Evolutionary conservation across 2,329 filamentous ascomycete species (phyloP).

Genomic region (Pezizomycotina sp.): DNA sequence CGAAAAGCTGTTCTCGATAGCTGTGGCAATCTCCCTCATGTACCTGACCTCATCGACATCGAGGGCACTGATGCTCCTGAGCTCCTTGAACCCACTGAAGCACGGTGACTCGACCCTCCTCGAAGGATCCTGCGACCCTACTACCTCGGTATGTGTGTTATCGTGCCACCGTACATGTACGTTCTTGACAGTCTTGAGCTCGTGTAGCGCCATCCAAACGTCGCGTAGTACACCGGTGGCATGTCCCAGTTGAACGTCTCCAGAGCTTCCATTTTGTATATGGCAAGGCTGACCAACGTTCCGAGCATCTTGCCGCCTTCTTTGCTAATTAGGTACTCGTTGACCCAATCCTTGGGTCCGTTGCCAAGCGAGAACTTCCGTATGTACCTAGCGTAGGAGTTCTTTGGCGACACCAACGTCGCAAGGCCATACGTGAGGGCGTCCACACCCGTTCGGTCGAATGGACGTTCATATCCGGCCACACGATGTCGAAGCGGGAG

Average conservation of each 20-base stretch:
- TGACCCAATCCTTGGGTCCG: constrained; percentile 59
- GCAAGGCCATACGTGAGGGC: constrained; percentile 68
- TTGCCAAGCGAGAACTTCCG: constrained; percentile 76
- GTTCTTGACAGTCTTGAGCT: constrained; percentile 48
- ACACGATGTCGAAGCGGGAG: constrained; percentile 72
- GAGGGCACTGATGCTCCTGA: constrained; percentile 59
- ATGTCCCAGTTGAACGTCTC: constrained; percentile 80
- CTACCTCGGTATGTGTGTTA: constrained; percentile 39
- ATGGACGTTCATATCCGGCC: constrained; percentile 56
- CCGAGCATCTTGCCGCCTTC: constrained; percentile 81
- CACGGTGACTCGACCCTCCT: constrained; percentile 59
- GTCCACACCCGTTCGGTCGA: constrained; percentile 58
- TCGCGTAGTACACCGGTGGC: constrained; percentile 67
- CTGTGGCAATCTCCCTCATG: constrained; percentile 62
- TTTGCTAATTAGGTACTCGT: constrained; percentile 66
- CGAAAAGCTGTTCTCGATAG: constrained; percentile 53
- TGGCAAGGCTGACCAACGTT: constrained; percentile 58
- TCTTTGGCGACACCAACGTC: constrained; percentile 61
- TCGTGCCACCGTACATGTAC: constrained; percentile 76
- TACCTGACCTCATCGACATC: constrained; percentile 74
- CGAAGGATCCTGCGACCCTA: constrained; percentile 33
- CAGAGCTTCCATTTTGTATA: constrained; percentile 67
- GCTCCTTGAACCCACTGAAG: constrained; percentile 57
- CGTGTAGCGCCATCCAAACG: constrained; percentile 56
- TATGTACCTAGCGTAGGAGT: constrained; percentile 62